Conservation (phyloP, 225 moss, liverwort and hornwort species). For the Neckera pumila region DNA sequence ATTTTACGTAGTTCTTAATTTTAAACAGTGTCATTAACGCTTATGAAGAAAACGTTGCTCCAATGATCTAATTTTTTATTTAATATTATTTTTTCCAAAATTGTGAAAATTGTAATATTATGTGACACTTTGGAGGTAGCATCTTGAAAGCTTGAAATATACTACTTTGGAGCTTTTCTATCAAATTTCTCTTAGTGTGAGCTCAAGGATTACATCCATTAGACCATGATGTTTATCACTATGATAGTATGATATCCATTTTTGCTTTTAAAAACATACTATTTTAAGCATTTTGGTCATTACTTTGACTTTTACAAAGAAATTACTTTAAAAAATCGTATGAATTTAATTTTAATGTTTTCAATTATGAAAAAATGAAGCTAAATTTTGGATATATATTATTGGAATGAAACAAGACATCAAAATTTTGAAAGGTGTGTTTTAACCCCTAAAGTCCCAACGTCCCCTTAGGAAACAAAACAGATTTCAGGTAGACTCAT, state of each 20-base stretch:
- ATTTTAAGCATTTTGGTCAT: neutral
- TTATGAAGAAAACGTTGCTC: neutral
- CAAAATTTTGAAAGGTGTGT: neutral
- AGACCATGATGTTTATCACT: neutral
- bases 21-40: neutral
- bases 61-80: neutral
- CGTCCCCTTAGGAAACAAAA: fast-evolving
- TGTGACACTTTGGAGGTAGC: neutral
- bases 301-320: neutral
- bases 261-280: too few relatives aligned
- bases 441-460: too few relatives aligned
- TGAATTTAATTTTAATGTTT: neutral
- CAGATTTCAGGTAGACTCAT: fast-evolving
- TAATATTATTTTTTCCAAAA: neutral
- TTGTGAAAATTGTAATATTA: neutral
- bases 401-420: too few relatives aligned
- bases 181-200: neutral
- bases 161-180: neutral
- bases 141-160: neutral
- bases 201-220: neutral
- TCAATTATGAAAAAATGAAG: neutral
- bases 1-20: neutral
- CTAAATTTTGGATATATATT: neutral
- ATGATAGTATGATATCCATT: too few relatives aligned
- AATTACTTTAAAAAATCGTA: neutral